These are phyloP conservation scores for Pythium chondricola DNA, from an alignment of 352 stramenopile species.

Conservation along the genomic window DNA sequence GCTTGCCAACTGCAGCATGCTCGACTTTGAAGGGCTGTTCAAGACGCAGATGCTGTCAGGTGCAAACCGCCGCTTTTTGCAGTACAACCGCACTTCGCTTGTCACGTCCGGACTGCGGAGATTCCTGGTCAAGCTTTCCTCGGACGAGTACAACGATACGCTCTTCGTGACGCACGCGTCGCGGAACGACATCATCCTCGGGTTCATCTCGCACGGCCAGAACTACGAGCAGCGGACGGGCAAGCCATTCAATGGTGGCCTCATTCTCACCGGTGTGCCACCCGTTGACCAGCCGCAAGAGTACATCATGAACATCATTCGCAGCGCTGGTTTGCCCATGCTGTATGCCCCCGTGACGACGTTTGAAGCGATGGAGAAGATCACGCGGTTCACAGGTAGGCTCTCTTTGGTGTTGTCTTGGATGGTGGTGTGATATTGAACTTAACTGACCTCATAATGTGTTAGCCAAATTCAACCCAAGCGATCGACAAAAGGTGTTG, in stretches of 20 bases:
- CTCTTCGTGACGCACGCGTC: slow-evolving; percentile 88
- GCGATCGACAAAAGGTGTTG: slow-evolving; percentile 72
- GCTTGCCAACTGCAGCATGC: slow-evolving; percentile 78
- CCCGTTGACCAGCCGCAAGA: slow-evolving; percentile 67
- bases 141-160: slow-evolving; percentile 62
- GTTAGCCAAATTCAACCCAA: slow-evolving; percentile 85
- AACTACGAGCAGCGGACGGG: slow-evolving; percentile 68
- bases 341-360: slow-evolving; percentile 77
- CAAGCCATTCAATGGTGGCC: slow-evolving; percentile 64
- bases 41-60: slow-evolving; percentile 54
- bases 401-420: background rate
- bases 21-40: slow-evolving; percentile 89
- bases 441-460: background rate
- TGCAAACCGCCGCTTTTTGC: slow-evolving; percentile 51
- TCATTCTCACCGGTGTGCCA: slow-evolving; percentile 85
- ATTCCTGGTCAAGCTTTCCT: slow-evolving; percentile 81
- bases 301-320: slow-evolving; percentile 76
- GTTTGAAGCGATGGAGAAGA: slow-evolving; percentile 77
- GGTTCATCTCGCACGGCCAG: slow-evolving; percentile 75
- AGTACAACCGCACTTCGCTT: slow-evolving; percentile 72
- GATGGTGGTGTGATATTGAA: background rate
- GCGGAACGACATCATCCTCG: slow-evolving; percentile 88
- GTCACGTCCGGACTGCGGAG: slow-evolving; percentile 81
- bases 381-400: slow-evolving; percentile 71
- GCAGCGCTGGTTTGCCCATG: slow-evolving; percentile 47